Conservation (phyloP, 352 stramenopile species). For the Pythium phragmitis region DNA sequence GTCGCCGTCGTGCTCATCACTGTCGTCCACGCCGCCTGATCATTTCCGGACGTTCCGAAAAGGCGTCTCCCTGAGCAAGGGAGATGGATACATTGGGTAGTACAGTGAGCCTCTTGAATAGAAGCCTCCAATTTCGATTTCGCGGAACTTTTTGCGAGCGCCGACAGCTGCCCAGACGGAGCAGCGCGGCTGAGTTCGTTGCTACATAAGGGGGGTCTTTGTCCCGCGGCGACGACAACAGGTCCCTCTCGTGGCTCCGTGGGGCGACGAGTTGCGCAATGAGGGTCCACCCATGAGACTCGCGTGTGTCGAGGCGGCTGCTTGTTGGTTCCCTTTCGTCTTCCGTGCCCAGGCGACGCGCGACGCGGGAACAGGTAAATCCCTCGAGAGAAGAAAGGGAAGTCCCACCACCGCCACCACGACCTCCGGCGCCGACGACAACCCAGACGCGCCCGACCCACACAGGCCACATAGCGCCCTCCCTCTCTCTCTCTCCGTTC, state of each 20-base stretch:
- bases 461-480: not conserved
- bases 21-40: slow-evolving; percentile 54
- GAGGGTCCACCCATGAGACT: not conserved
- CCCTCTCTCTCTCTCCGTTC: not conserved
- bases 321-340: slow-evolving; percentile 16
- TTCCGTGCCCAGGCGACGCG: not conserved
- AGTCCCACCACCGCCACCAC: not conserved
- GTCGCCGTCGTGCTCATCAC: slow-evolving; percentile 74
- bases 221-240: not conserved
- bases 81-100: slow-evolving; percentile 17
- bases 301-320: slow-evolving; percentile 15
- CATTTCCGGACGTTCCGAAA: not conserved
- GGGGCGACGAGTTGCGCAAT: slow-evolving; percentile 7
- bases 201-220: slow-evolving; percentile 9
- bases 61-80: not conserved
- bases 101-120: slow-evolving; percentile 5
- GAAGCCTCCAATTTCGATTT: not conserved
- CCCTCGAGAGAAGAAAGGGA: slow-evolving; percentile 1
- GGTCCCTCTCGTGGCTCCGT: not conserved
- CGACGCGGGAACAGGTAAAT: not conserved
- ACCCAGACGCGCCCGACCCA: not conserved
- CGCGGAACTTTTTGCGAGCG: slow-evolving; percentile 15
- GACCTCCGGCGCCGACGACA: not conserved
- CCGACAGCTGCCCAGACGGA: slow-evolving; percentile 8
- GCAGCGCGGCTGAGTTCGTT: slow-evolving; percentile 17